phyloP scores from a whole-genome alignment of 208 protist genomes.

The Acanthamoeba triangularis region DNA sequence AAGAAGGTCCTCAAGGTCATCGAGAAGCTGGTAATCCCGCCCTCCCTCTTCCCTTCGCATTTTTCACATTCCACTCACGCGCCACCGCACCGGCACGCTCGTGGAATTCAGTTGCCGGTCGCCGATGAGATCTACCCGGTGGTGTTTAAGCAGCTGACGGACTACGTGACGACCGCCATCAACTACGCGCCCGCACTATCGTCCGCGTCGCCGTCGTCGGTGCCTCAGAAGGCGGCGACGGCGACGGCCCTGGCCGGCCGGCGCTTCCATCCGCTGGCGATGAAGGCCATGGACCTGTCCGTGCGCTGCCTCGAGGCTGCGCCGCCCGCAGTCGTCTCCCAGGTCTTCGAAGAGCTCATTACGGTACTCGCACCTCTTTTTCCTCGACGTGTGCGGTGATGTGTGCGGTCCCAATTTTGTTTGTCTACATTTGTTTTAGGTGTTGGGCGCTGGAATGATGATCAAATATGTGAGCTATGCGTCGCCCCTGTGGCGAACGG shows the following conservation, averaged over 20 bases:
- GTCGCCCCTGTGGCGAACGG: constrained; percentile 50
- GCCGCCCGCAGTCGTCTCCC: constrained; percentile 1
- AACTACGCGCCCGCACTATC: constrained; percentile 1
- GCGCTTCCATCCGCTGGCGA: constrained; percentile 64
- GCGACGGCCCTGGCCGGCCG: background rate
- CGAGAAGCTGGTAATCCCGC: constrained; percentile 16
- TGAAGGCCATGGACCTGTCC: constrained; percentile 38
- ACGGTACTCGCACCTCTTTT: background rate
- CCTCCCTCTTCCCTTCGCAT: background rate
- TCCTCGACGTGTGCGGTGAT: background rate
- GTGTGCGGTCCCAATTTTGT: too few species aligned
- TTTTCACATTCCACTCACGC: background rate
- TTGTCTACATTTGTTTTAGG: background rate
- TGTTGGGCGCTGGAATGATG: constrained; percentile 67
- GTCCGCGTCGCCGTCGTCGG: background rate
- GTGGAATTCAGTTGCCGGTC: background rate
- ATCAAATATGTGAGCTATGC: constrained; percentile 70
- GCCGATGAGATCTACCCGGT: constrained; percentile 60
- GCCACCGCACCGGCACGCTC: background rate
- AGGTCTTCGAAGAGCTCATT: constrained; percentile 70
- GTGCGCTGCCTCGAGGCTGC: constrained; percentile 16
- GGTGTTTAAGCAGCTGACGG: constrained; percentile 35
- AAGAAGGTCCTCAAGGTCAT: constrained; percentile 47
- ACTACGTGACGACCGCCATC: constrained; percentile 60
- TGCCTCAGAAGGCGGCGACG: background rate